phyloP scores from a whole-genome alignment of 306 rosid species.

The Quercus suber region DNA sequence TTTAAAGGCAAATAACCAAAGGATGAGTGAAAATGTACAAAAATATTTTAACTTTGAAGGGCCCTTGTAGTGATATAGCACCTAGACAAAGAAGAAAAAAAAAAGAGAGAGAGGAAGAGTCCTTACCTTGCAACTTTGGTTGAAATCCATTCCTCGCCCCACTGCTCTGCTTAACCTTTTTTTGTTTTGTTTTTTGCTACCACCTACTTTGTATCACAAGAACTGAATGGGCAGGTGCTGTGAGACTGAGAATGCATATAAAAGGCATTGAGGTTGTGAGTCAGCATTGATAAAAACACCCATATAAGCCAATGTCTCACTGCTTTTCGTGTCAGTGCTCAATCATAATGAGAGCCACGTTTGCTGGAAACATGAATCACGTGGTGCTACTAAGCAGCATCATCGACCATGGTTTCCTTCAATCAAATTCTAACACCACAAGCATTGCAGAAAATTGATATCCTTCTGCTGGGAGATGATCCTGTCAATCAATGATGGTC shows the following conservation, averaged over 20 bases:
- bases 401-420: too few species aligned
- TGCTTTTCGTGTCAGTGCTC: too few species aligned
- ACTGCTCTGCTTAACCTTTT: neutral
- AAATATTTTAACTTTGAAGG: neutral
- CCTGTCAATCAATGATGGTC: too few species aligned
- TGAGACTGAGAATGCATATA: neutral
- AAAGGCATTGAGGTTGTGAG: neutral
- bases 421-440: too few species aligned
- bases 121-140: slow-evolving; percentile 54
- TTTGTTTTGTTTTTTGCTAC: too few species aligned
- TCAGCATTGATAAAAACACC: slow-evolving; percentile 21
- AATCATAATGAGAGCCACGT: too few species aligned
- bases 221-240: neutral
- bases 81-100: neutral
- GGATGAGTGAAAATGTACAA: neutral
- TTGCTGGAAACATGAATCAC: neutral
- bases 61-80: neutral
- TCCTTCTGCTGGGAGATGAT: too few species aligned
- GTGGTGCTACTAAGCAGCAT: neutral
- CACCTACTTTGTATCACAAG: slow-evolving; percentile 15
- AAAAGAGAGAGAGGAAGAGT: neutral
- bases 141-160: slow-evolving; percentile 44
- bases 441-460: too few species aligned
- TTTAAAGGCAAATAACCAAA: neutral
- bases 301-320: neutral